These are phyloP conservation scores for Myriosclerotinia duriaeana DNA, from an alignment of 2,329 filamentous ascomycete genomes.

Conservation along the genomic window DNA sequence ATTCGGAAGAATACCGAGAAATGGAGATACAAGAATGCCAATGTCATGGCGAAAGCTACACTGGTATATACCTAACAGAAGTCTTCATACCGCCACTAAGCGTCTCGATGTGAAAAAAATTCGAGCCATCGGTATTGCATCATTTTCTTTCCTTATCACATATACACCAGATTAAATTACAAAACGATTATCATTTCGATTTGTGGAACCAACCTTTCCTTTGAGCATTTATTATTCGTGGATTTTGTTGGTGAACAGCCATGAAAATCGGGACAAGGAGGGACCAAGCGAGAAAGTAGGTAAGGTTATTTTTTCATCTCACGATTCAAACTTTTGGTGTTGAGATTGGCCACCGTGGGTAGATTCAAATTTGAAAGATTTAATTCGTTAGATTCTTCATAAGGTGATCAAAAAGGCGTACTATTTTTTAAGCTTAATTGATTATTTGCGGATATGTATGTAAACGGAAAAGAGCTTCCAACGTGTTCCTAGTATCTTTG, in stretches of 20 bases:
- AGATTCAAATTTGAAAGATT: too few relatives aligned
- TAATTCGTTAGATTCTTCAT: too few relatives aligned
- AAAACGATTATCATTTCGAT: constrained; percentile 3
- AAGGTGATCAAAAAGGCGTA: neutral
- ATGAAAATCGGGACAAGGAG: neutral
- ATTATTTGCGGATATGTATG: too few relatives aligned
- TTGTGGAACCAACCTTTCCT: neutral
- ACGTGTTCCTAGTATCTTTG: neutral
- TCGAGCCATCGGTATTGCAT: constrained; percentile 11
- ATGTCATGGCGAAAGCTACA: constrained; percentile 7
- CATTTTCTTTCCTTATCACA: constrained; percentile 13
- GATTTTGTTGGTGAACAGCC: neutral
- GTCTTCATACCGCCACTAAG: constrained; percentile 10
- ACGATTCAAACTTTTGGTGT: too few relatives aligned
- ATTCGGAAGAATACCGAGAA: neutral
- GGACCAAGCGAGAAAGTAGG: neutral
- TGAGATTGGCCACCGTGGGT: too few relatives aligned
- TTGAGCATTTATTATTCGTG: neutral
- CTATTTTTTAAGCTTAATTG: neutral
- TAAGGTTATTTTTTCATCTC: too few relatives aligned
- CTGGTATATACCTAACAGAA: neutral
- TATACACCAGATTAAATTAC: neutral
- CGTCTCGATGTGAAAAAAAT: neutral
- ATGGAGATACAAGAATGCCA: neutral
- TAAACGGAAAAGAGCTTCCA: too few relatives aligned